Conservation (phyloP, 1,284 basidiomycete species). For the Apiotrichum veenhuisii region DNA sequence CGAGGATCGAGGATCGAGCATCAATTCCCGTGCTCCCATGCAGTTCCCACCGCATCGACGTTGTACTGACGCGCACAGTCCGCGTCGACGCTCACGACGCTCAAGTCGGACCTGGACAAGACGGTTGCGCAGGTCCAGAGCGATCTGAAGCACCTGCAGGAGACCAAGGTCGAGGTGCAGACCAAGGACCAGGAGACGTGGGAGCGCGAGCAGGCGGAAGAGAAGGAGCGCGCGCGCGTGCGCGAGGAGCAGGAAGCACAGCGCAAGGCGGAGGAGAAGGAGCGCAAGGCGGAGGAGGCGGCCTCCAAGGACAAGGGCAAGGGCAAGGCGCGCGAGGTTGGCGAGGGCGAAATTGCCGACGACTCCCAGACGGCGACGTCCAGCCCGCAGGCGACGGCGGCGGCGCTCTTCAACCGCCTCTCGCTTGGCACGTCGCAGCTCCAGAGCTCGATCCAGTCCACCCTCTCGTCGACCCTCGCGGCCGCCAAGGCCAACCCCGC, state of each 20-base stretch:
- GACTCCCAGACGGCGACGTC: background rate
- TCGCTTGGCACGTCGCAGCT: conserved; percentile 36
- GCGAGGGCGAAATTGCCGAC: background rate
- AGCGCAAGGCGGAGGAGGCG: conserved; percentile 19
- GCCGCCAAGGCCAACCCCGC: conserved; percentile 54
- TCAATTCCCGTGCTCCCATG: too few species aligned
- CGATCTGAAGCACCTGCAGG: conserved; percentile 57
- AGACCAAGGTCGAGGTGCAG: conserved; percentile 43
- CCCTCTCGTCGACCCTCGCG: conserved; percentile 59
- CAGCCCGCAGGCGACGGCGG: conserved; percentile 21
- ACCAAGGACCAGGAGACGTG: conserved; percentile 35
- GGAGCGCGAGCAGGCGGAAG: conserved; percentile 29
- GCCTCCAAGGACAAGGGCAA: conserved; percentile 29
- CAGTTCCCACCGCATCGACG: too few species aligned
- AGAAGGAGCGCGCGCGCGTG: conserved; percentile 14
- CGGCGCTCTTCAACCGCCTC: conserved; percentile 32
- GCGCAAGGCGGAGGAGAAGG: conserved; percentile 21
- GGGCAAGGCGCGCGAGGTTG: conserved; percentile 28
- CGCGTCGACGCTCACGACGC: conserved; percentile 64
- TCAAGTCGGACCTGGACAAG: conserved; percentile 70
- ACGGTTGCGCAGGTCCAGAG: conserved; percentile 78
- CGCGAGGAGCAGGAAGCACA: conserved; percentile 20
- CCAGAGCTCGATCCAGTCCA: conserved; percentile 55
- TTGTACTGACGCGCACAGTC: conserved; percentile 55
- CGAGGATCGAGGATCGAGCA: too few species aligned